Percentiles rank a stretch among this genome's conserved stretches.
Conservation (phyloP, 495 filamentous ascomycete genomes). For the Neurospora sp. region DNA sequence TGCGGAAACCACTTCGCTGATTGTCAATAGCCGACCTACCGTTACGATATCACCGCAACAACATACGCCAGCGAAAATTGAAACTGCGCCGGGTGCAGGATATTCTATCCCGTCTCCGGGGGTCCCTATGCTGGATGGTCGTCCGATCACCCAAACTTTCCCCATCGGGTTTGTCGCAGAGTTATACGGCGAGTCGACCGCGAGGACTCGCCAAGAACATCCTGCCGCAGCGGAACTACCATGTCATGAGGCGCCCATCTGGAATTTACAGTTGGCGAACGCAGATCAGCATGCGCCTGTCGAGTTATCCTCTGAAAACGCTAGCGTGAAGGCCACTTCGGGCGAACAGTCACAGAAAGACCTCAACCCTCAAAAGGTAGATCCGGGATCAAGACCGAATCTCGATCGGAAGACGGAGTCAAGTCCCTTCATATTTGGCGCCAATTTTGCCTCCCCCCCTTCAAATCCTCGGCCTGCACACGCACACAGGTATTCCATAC, state of each 20-base stretch:
- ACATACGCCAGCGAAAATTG: neutral
- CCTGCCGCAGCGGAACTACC: conserved; percentile 35
- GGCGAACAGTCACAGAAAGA: neutral
- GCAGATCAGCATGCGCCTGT: conserved; percentile 14
- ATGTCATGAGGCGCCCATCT: conserved; percentile 5
- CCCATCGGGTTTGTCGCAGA: conserved; percentile 37
- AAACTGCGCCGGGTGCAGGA: neutral
- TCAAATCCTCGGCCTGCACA: neutral
- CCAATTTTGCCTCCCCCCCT: neutral
- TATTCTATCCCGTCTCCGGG: neutral
- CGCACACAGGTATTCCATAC: neutral
- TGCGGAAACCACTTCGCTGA: conserved; percentile 12
- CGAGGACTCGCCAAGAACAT: conserved; percentile 25
- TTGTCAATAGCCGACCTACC: conserved; percentile 7
- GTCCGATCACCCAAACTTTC: conserved; percentile 13
- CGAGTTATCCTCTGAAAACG: conserved; percentile 14
- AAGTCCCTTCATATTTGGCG: neutral
- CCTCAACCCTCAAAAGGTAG: neutral
- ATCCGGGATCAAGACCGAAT: neutral
- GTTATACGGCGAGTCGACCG: conserved; percentile 26
- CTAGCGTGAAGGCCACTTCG: conserved; percentile 6
- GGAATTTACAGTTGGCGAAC: conserved; percentile 1
- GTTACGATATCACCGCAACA: neutral
- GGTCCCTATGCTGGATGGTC: conserved; percentile 11
- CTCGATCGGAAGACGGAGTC: neutral